A percentile compares a stretch with the other conserved stretches of the same genome.
These are phyloP conservation scores for Rhamnella rubrinervis DNA, from an alignment of 331 rosid genomes.

Conservation along the genomic window DNA sequence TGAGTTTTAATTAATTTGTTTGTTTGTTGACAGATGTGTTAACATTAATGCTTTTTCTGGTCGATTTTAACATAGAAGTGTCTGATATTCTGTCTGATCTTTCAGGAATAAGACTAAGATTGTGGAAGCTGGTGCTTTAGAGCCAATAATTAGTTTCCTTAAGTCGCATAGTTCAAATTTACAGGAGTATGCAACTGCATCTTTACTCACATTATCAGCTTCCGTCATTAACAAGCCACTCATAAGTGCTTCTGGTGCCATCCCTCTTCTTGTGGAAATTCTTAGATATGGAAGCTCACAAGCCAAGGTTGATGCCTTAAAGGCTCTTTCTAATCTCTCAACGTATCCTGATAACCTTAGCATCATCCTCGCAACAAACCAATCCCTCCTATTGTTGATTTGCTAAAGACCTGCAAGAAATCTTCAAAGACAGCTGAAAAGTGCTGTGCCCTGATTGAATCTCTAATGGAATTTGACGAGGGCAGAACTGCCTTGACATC, in stretches of 20 bases:
- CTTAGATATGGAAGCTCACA: constrained; percentile 74
- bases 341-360: constrained; percentile 55
- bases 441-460: constrained; percentile 83
- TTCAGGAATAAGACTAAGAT: constrained; percentile 87
- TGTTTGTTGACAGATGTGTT: background rate
- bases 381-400: constrained; percentile 54
- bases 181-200: constrained; percentile 79
- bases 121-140: constrained; percentile 91
- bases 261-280: constrained; percentile 81
- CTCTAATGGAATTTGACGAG: constrained; percentile 66
- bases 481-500: constrained; percentile 72
- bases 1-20: background rate
- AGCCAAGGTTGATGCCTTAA: constrained; percentile 86
- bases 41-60: background rate
- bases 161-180: constrained; percentile 57
- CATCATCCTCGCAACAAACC: constrained; percentile 63
- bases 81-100: constrained; percentile 18
- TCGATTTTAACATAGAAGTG: background rate
- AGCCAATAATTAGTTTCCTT: constrained; percentile 72
- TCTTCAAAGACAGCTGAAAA: constrained; percentile 90
- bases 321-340: constrained; percentile 95
- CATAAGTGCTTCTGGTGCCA: constrained; percentile 74
- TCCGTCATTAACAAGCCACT: constrained; percentile 75
- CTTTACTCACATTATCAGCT: constrained; percentile 90
- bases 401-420: constrained; percentile 75